Conservation (phyloP, 306 rosid species). For the Rosa persica region DNA sequence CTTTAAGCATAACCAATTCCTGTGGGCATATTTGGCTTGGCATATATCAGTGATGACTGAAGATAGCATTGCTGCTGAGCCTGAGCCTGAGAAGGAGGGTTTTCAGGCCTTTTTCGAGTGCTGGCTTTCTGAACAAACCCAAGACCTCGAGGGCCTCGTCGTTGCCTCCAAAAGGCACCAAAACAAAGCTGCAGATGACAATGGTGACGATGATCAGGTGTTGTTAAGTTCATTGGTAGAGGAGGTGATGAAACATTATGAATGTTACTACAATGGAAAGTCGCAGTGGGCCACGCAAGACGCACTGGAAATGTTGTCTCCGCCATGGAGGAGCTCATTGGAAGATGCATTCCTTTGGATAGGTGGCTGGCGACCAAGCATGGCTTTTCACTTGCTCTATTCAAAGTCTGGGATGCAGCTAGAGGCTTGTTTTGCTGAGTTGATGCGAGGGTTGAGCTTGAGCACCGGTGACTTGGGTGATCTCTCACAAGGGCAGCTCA, state of each 20-base stretch:
- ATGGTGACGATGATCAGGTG: not conserved
- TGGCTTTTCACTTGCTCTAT: constrained; percentile 60
- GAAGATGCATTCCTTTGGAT: constrained; percentile 70
- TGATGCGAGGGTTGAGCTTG: constrained; percentile 28
- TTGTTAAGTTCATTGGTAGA: constrained; percentile 22
- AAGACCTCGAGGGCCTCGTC: constrained; percentile 39
- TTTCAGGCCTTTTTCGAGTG: constrained; percentile 45
- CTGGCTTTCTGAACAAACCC: constrained; percentile 49
- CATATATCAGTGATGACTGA: not conserved
- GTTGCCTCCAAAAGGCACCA: not conserved
- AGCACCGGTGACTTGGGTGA: constrained; percentile 42
- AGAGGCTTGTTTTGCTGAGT: constrained; percentile 30
- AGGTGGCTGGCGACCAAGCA: constrained; percentile 75
- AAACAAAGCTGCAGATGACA: not conserved
- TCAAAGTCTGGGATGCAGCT: constrained; percentile 58
- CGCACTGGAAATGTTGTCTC: constrained; percentile 39
- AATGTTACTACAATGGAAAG: constrained; percentile 42
- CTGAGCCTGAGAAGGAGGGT: constrained; percentile 18
- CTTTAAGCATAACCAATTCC: too few relatives aligned
- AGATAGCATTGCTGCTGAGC: not conserved
- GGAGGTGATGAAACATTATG: constrained; percentile 45
- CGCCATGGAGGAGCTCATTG: constrained; percentile 51
- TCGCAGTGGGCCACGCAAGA: constrained; percentile 37
- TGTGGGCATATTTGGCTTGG: not conserved
- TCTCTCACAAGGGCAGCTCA: constrained; percentile 42